A percentile compares a stretch with the other conserved stretches of the same genome.
Conservation (phyloP, 495 filamentous ascomycete genomes). For the Tuber borchii region DNA sequence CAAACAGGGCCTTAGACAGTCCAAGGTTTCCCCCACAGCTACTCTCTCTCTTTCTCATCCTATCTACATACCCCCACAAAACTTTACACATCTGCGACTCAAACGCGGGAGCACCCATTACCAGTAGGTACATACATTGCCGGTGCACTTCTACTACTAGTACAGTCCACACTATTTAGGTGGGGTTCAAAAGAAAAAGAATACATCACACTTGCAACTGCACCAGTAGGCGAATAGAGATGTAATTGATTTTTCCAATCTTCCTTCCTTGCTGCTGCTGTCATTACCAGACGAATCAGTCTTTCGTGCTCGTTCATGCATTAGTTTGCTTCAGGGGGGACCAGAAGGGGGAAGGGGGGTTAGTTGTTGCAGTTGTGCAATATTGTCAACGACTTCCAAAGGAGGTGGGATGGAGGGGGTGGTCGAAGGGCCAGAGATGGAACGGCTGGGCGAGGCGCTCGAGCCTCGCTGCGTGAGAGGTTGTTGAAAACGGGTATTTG, state of each 20-base stretch:
- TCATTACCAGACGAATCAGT: background rate
- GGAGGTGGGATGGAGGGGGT: no score
- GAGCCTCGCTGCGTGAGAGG: background rate
- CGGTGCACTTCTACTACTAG: background rate
- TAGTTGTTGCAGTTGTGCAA: background rate
- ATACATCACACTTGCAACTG: background rate
- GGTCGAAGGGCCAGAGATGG: background rate
- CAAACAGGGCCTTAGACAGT: no score
- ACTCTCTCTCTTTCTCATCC: background rate
- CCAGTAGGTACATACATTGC: background rate
- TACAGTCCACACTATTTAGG: background rate
- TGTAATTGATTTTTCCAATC: background rate
- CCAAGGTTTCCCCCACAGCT: background rate
- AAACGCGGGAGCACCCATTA: background rate
- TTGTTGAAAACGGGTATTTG: background rate
- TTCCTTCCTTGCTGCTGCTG: background rate
- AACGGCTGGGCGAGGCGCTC: background rate
- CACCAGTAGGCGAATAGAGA: background rate
- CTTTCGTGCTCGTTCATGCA: background rate
- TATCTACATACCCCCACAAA: background rate
- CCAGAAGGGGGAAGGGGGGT: background rate
- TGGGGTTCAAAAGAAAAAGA: background rate
- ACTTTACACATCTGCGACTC: background rate
- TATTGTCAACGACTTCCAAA: background rate
- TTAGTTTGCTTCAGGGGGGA: background rate